Base-by-base conservation (phyloP, 177 flowering plant genomes). In the Tripterygium wilfordii region DNA sequence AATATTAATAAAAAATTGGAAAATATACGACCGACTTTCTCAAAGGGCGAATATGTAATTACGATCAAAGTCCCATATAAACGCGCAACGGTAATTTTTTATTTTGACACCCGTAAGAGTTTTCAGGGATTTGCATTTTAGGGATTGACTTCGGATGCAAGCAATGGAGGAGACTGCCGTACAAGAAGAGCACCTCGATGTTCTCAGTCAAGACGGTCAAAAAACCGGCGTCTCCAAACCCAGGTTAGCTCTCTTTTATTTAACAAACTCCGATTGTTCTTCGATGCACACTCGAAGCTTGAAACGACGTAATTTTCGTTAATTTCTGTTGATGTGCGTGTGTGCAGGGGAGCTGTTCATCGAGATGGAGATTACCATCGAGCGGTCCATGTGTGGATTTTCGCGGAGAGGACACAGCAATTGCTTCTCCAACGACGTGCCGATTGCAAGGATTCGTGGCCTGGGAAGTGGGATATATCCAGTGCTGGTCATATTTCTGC, bases 401-500 rank as follows among this genome's bases (percentile, higher is more conserved):
- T 42, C 61, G 61, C 84, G 14, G 98, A 87, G 69, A 81, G 82
- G 40, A 91, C 96, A 12, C 79, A 79, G 48, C 77, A 91, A 55
- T 48, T 91, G 48, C 92, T 91, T 57, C 73, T 91, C 27, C 98
- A 91, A 56, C 59, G 52, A 9, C 96, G 98, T 48, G 76, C 96
- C 40, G 89, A 83, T 54, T 70, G 79, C 61, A 91, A 87, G 73
- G 98, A 91, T 62, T 91, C 92, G 1, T 85, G 86, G 88, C 75
- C 98, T 1, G 88, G 95, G 12, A 25, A 69, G 40, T 91, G 98
- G 98, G 96, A 91, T 65, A 74, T 83, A 37, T 91, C 98, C 14
- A 87, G 98, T 55, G 98, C 96, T 27, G 98, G 98, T 19, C 96
- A 91, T 57, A 71, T 91, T 45, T 83, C 98, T 46, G 89, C 98